Evolutionary conservation across 768 basidiomycete species (phyloP).

Genomic region (Sutorius australiensis): DNA sequence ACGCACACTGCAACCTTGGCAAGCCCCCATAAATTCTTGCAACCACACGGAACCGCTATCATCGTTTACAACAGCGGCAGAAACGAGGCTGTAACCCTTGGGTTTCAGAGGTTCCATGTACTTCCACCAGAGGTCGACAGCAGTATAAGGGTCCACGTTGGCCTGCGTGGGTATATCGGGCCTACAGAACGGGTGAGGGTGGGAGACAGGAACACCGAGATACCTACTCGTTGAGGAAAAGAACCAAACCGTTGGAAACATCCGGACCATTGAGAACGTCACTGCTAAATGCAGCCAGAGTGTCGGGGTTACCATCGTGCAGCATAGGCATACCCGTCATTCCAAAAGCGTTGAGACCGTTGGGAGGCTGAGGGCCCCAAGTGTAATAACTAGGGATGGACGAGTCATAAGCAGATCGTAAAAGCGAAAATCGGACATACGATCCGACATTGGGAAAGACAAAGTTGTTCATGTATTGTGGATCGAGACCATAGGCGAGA

Average conservation of each 20-base stretch:
- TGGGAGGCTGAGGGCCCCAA: slow-evolving; percentile 54
- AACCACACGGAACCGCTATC: slow-evolving; percentile 63
- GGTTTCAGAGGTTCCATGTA: slow-evolving; percentile 56
- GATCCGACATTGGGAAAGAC: slow-evolving; percentile 35
- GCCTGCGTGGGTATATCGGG: slow-evolving; percentile 65
- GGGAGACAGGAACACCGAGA: neutral
- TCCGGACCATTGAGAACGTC: slow-evolving; percentile 30
- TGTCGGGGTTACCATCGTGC: no score
- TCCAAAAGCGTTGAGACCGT: slow-evolving; percentile 30
- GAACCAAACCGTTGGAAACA: slow-evolving; percentile 35
- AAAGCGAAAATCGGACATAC: slow-evolving; percentile 32
- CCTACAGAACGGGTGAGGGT: slow-evolving; percentile 36
- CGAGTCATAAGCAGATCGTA: neutral
- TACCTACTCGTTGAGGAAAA: slow-evolving; percentile 75
- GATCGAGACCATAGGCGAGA: slow-evolving; percentile 32
- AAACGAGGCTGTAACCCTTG: slow-evolving; percentile 54
- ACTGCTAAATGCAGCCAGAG: slow-evolving; percentile 36
- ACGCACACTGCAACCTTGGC: slow-evolving; percentile 52
- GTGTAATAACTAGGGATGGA: slow-evolving; percentile 47
- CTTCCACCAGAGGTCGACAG: slow-evolving; percentile 52
- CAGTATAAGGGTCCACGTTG: slow-evolving; percentile 50
- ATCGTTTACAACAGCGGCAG: slow-evolving; percentile 67
- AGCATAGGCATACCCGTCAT: slow-evolving; percentile 59
- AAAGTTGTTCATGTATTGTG: slow-evolving; percentile 50
- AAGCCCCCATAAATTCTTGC: slow-evolving; percentile 47